These are phyloP conservation scores for Spathaspora gorwiae DNA, from an alignment of 805 yeast species.

Conservation along the genomic window DNA sequence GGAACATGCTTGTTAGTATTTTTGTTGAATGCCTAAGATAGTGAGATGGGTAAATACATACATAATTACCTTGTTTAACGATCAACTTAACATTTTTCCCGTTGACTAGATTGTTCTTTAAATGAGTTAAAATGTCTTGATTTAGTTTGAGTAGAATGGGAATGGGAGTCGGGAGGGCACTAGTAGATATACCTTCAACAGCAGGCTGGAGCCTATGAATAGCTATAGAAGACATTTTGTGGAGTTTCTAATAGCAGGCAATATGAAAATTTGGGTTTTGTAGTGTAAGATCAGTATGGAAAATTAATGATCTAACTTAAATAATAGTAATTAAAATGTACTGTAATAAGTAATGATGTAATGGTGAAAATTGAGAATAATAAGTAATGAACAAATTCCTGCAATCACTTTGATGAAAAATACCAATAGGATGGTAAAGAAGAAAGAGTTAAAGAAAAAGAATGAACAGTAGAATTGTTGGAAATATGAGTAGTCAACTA, in stretches of 20 bases:
- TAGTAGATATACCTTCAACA: constrained; percentile 3
- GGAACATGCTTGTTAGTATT: constrained; percentile 8
- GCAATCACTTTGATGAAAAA: too few relatives aligned
- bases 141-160: constrained; percentile 28
- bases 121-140: constrained; percentile 21
- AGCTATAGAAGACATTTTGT: neutral
- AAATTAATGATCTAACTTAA: too few relatives aligned
- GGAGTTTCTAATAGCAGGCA: neutral
- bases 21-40: neutral
- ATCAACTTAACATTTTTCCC: constrained; percentile 25
- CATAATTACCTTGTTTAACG: constrained; percentile 33
- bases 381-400: too few relatives aligned
- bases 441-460: too few relatives aligned
- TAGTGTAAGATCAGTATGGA: too few relatives aligned
- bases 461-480: too few relatives aligned
- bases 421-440: too few relatives aligned
- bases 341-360: too few relatives aligned
- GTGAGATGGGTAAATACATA: constrained; percentile 14
- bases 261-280: neutral
- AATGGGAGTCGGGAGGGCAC: constrained; percentile 10
- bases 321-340: too few relatives aligned
- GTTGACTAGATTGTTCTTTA: constrained; percentile 14
- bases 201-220: neutral
- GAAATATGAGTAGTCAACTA: too few relatives aligned
- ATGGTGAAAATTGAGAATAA: too few relatives aligned